phyloP scores from a whole-genome alignment of 169 alveolate genomes.

The Theileria equi region DNA sequence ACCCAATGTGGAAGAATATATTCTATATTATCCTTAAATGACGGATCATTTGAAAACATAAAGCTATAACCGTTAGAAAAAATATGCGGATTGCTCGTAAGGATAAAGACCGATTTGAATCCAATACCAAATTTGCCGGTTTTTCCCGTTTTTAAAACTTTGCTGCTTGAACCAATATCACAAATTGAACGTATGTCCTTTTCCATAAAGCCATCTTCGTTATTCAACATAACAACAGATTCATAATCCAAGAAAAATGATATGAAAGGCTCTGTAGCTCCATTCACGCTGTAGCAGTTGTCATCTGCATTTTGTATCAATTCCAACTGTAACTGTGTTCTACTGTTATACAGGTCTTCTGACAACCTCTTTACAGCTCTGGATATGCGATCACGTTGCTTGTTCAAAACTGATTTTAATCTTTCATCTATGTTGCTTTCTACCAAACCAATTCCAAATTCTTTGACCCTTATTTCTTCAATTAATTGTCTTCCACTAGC shows the following conservation, averaged over 20 bases:
- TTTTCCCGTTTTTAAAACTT: neutral
- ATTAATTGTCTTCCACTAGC: neutral
- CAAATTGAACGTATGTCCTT: constrained; percentile 57
- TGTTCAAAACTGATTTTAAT: neutral
- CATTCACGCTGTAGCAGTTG: constrained; percentile 42
- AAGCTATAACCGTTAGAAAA: constrained; percentile 65
- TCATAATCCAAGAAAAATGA: constrained; percentile 11
- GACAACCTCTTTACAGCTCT: constrained; percentile 36
- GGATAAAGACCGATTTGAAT: constrained; percentile 64
- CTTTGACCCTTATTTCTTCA: neutral
- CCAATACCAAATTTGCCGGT: constrained; percentile 65
- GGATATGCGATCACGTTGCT: constrained; percentile 14
- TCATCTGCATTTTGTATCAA: constrained; percentile 70
- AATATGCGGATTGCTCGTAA: constrained; percentile 62
- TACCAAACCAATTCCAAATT: constrained; percentile 17
- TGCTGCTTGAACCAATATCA: constrained; percentile 60
- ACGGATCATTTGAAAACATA: constrained; percentile 13
- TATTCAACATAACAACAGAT: constrained; percentile 54
- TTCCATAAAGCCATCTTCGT: constrained; percentile 64
- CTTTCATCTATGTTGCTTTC: neutral
- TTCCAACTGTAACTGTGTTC: constrained; percentile 45
- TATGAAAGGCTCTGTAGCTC: constrained; percentile 28
- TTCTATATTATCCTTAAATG: constrained; percentile 1
- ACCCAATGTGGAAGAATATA: constrained; percentile 38
- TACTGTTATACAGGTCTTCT: constrained; percentile 41